Evolutionary conservation across 352 stramenopile genomes (phyloP), one percentile per base, ranked within the genome.

Genomic region (Saprolegnia diclina): DNA sequence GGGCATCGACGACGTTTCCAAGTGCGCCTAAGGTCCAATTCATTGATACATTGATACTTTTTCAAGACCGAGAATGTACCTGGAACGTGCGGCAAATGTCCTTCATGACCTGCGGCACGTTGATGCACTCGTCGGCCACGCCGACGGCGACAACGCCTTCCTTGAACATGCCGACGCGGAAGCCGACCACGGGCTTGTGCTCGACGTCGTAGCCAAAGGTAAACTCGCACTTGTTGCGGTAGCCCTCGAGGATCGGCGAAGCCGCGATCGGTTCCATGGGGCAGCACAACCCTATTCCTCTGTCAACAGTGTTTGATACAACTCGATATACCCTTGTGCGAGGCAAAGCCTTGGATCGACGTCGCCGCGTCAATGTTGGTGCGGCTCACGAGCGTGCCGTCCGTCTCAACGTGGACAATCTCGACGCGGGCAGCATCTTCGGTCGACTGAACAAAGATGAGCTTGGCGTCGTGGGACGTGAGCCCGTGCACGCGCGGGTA

Each of bases 181-280:
- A 97, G 18, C 91, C 91, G 3, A 97, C 77, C 50, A 85, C 92
- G 1, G 90, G 82, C 71, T 90, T 81, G 42, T 79, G 79, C 9
- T 91, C 75, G 0, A 65, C 78, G 67, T 96, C 85, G 29, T 88
- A 84, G 45, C 95, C 95, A 73, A 98, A 92, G 45, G 88, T 99
- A 76, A 99, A 98, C 73, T 99, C 95, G 74, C 90, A 98, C 80
- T 99, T 99, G 85, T 99, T 99, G 38, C 96, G 82, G 76, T 98
- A 98, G 26, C 90, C 89, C 73, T 92, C 80, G 0, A 84, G 84
- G 50, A 80, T 71, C 1, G 92, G 93, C 29, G 90, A 97, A 16
- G 83, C 74, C 18, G 91, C 72, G 55, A 98, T 95, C 44, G 85
- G 82, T 45, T 98, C 81, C 73, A 97, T 88, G 0, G 83, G 76